Evolutionary conservation across 2,329 filamentous ascomycete genomes (phyloP), one percentile per base, ranked within the genome.

Genomic region (Claviceps sorghi): DNA sequence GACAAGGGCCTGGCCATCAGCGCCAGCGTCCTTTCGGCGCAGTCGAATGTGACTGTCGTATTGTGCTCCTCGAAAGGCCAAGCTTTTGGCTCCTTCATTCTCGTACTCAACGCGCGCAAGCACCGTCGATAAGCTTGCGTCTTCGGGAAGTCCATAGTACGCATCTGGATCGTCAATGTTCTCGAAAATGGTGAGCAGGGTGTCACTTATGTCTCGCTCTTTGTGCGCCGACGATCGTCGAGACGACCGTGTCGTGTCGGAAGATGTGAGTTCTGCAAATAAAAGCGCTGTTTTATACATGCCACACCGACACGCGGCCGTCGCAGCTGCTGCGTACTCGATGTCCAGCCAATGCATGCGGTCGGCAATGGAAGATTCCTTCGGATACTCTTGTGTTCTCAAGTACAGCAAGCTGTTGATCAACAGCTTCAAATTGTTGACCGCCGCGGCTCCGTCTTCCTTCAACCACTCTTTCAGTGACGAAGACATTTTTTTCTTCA

Each of bases 131-230:
- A 98, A 69, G 53, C 82, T 89, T 7, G 88, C 79, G 42, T 80
- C 79, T 65, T 94, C 86, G 43, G 87, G 80, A 8, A 96, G 76
- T 4, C 93, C 94, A 63, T 98, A 98, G 65, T 95, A 98, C 0
- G 89, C 84, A 65, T 99, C 93, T 1, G 90, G 91, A 61, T 99
- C 94, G 62, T 96, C 90, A 47, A 98, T 86, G 55, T 88, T 91
- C 62, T 88, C 85, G 64, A 93, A 98, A 2, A 98, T 90, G 1
- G 78, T 73, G 45, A 95, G 75, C 13, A 97, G 72, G 1, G 94
- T 74, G 32, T 86, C 80, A 3, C 78, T 75, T 7, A 86, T 78
- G 29, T 82, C 70, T 47, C 72, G 63, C 58, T 76, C 69, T 58
- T 71, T 73, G 48, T 73, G 62, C 2, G 72, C 69, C 2, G 84